phyloP scores from a whole-genome alignment of 2,329 filamentous ascomycete species.

The Acrocalymma vagum region DNA sequence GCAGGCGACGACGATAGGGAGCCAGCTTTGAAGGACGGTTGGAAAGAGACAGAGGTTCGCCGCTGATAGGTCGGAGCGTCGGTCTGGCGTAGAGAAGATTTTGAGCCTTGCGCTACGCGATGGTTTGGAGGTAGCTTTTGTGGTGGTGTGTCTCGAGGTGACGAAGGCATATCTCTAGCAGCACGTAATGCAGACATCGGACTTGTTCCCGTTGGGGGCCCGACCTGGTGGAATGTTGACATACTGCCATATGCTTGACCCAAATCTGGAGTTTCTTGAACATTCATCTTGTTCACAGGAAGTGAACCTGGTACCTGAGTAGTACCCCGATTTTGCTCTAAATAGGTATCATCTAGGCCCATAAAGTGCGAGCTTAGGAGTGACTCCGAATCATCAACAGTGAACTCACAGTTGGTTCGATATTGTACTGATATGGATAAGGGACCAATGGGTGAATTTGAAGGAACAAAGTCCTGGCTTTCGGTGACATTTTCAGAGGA shows the following conservation, averaged over 20 bases:
- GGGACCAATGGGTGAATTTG: slow-evolving; percentile 86
- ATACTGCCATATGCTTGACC: slow-evolving; percentile 88
- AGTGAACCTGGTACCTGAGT: slow-evolving; percentile 75
- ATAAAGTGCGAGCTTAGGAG: slow-evolving; percentile 92
- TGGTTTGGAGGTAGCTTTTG: slow-evolving; percentile 58
- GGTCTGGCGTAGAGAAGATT: slow-evolving; percentile 58
- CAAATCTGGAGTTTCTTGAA: slow-evolving; percentile 63
- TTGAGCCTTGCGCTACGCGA: slow-evolving; percentile 56
- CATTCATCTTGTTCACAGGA: slow-evolving; percentile 65
- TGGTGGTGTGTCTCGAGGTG: slow-evolving; percentile 60
- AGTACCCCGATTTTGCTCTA: slow-evolving; percentile 69
- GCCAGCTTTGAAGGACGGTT: slow-evolving; percentile 95
- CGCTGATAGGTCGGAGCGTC: slow-evolving; percentile 65
- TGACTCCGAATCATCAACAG: slow-evolving; percentile 89
- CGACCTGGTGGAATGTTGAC: slow-evolving; percentile 85
- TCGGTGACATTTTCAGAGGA: slow-evolving; percentile 64
- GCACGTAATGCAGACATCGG: slow-evolving; percentile 84
- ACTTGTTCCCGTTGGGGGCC: slow-evolving; percentile 78
- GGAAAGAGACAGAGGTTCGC: slow-evolving; percentile 86
- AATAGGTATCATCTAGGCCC: slow-evolving; percentile 87
- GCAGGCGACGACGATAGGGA: slow-evolving; percentile 89
- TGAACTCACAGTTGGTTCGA: slow-evolving; percentile 88
- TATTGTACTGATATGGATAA: slow-evolving; percentile 85
- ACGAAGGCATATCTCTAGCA: slow-evolving; percentile 65
- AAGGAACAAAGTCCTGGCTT: slow-evolving; percentile 80